phyloP scores from a whole-genome alignment of 345 rosid species.

The Populus pruinosa region DNA sequence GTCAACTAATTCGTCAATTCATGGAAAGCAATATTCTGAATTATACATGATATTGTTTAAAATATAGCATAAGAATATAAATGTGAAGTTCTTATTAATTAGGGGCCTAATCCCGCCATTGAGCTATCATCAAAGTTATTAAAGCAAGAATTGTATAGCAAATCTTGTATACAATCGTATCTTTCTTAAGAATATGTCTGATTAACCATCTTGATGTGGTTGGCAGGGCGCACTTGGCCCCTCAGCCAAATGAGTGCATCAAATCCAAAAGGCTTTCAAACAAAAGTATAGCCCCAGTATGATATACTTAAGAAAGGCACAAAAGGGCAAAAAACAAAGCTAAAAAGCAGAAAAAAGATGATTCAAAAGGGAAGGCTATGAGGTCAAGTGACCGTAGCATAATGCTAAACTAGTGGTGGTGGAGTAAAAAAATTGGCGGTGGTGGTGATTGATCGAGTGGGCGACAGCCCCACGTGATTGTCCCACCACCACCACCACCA shows the following conservation, averaged over 20 bases:
- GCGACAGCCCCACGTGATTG: slow-evolving; percentile 76
- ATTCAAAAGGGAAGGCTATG: neutral
- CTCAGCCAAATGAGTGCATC: slow-evolving; percentile 14
- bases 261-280: neutral
- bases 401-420: slow-evolving; percentile 12
- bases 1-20: neutral
- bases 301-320: slow-evolving; percentile 16
- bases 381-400: slow-evolving; percentile 30
- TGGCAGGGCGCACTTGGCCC: slow-evolving; percentile 6
- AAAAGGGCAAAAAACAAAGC: slow-evolving; percentile 21
- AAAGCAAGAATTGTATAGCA: neutral
- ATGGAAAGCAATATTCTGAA: neutral
- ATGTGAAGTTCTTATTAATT: neutral
- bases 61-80: neutral
- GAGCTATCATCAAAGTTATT: neutral
- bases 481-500: slow-evolving; percentile 65
- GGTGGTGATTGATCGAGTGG: slow-evolving; percentile 35
- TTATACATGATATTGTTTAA: neutral
- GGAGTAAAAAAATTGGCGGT: neutral
- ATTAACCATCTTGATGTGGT: slow-evolving; percentile 7
- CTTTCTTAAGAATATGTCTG: neutral
- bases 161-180: neutral
- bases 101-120: neutral
- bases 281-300: neutral
- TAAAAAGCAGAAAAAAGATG: slow-evolving; percentile 15